These are phyloP conservation scores for Wolfiporia cocos DNA, from an alignment of 1,284 basidiomycete species.

Conservation along the genomic window DNA sequence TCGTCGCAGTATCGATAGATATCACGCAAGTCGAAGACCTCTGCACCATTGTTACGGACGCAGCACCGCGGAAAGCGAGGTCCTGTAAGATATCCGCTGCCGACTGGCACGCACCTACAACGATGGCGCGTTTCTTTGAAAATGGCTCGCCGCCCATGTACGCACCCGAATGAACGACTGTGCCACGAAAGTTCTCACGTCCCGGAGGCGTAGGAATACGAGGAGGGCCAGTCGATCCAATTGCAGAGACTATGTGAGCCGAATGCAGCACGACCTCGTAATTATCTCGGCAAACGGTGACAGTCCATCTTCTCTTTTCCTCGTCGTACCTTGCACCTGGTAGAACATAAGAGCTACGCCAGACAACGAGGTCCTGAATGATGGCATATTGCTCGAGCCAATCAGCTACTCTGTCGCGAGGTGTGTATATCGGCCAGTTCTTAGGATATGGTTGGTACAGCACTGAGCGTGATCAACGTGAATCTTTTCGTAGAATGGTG, in stretches of 20 bases:
- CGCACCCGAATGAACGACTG: conserved; percentile 34
- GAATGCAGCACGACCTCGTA: conserved; percentile 38
- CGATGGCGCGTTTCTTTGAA: conserved; percentile 41
- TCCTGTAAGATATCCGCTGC: conserved; percentile 41
- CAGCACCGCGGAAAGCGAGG: conserved; percentile 30
- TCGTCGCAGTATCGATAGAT: not conserved
- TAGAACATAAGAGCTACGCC: conserved; percentile 43
- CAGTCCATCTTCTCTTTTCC: conserved; percentile 39
- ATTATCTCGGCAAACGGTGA: conserved; percentile 37
- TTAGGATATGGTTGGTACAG: conserved; percentile 27
- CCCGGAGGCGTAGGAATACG: conserved; percentile 38
- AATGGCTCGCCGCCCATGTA: conserved; percentile 35
- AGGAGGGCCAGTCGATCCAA: conserved; percentile 43
- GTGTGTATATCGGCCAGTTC: conserved; percentile 23
- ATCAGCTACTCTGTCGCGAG: conserved; percentile 41
- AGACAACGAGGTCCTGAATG: conserved; percentile 53
- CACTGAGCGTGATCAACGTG: conserved; percentile 20
- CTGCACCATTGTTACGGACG: conserved; percentile 26
- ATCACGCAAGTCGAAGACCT: conserved; percentile 22
- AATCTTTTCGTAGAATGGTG: not conserved
- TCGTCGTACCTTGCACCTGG: conserved; percentile 33
- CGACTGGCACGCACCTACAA: conserved; percentile 46
- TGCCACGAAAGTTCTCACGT: conserved; percentile 33
- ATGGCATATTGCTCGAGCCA: conserved; percentile 62
- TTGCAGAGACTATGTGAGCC: conserved; percentile 52